These are phyloP conservation scores for Irpex sp. DNA, from an alignment of 1,284 basidiomycete species.

Conservation along the genomic window DNA sequence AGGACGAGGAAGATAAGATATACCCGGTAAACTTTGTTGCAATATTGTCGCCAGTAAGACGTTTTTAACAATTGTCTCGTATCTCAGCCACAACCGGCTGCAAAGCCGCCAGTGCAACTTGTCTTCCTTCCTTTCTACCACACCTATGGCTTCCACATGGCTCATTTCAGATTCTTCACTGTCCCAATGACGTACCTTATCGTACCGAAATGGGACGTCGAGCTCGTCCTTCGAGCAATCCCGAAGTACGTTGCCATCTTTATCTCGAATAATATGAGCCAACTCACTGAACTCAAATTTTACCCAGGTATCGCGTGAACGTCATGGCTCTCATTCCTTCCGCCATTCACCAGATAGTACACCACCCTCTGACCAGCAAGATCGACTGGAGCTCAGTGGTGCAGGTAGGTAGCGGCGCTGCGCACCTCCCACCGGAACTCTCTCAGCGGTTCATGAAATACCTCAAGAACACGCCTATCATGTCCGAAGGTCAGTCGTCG, in stretches of 20 bases:
- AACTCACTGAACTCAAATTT: neutral
- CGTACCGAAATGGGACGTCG: conserved; percentile 57
- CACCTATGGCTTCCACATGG: conserved; percentile 55
- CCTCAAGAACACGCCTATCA: conserved; percentile 30
- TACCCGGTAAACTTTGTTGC: conserved; percentile 23
- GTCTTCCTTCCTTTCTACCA: conserved; percentile 70
- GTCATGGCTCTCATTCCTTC: conserved; percentile 57
- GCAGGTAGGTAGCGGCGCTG: conserved; percentile 51
- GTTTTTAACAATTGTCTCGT: too few species aligned
- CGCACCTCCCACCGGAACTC: conserved; percentile 61
- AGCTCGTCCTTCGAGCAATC: conserved; percentile 39
- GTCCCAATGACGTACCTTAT: conserved; percentile 46
- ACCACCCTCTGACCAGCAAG: conserved; percentile 39
- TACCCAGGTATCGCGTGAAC: conserved; percentile 48
- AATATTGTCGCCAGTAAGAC: too few species aligned
- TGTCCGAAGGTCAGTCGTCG: conserved; percentile 46
- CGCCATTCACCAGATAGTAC: conserved; percentile 30
- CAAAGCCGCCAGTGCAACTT: conserved; percentile 43
- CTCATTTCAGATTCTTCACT: conserved; percentile 46
- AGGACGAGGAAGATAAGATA: conserved; percentile 25
- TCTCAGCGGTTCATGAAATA: conserved; percentile 37
- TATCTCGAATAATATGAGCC: neutral
- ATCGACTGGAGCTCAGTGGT: conserved; percentile 53
- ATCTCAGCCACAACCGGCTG: conserved; percentile 38
- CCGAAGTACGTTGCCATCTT: conserved; percentile 34